A percentile compares a stretch with the other conserved stretches of the same genome.
Conservation (phyloP, 805 yeast species). For the Wickerhamomyces bisporus region DNA sequence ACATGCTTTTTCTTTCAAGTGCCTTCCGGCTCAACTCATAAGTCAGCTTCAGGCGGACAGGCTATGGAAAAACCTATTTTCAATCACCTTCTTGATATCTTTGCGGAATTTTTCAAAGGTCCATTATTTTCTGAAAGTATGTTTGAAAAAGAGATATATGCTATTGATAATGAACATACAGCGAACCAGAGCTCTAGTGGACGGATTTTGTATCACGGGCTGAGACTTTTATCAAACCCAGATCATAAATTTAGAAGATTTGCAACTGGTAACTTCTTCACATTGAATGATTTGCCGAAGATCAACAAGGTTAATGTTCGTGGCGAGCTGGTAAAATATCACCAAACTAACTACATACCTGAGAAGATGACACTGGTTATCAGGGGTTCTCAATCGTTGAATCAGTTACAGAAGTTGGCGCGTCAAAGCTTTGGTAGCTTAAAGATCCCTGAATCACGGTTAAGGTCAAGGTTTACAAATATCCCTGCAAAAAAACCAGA, state of each 20-base stretch:
- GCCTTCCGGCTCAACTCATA: slow-evolving; percentile 36
- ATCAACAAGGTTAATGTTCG: slow-evolving; percentile 31
- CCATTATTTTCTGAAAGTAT: slow-evolving; percentile 44
- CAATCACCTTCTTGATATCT: slow-evolving; percentile 40
- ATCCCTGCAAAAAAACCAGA: slow-evolving; percentile 1
- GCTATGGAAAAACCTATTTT: slow-evolving; percentile 38
- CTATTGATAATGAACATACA: slow-evolving; percentile 63
- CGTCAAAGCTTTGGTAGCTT: slow-evolving; percentile 36
- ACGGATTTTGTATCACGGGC: slow-evolving; percentile 55
- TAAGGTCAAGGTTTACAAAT: slow-evolving; percentile 8
- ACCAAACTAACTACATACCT: slow-evolving; percentile 36
- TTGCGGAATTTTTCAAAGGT: slow-evolving; percentile 43
- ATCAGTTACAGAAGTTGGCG: slow-evolving; percentile 49
- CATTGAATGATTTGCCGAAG: slow-evolving; percentile 36
- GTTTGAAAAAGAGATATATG: slow-evolving; percentile 47
- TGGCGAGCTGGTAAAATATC: slow-evolving; percentile 34
- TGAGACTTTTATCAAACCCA: slow-evolving; percentile 42
- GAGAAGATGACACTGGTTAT: slow-evolving; percentile 53
- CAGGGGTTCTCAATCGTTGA: slow-evolving; percentile 62
- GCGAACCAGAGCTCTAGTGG: slow-evolving; percentile 40
- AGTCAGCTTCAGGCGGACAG: slow-evolving; percentile 8
- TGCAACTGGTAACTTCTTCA: slow-evolving; percentile 57
- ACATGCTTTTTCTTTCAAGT: slow-evolving; percentile 62
- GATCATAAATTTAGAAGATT: slow-evolving; percentile 55
- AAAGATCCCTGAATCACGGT: slow-evolving; percentile 7